Base-by-base conservation (phyloP, 2,329 filamentous ascomycete species). In the Cercospora sesami region DNA sequence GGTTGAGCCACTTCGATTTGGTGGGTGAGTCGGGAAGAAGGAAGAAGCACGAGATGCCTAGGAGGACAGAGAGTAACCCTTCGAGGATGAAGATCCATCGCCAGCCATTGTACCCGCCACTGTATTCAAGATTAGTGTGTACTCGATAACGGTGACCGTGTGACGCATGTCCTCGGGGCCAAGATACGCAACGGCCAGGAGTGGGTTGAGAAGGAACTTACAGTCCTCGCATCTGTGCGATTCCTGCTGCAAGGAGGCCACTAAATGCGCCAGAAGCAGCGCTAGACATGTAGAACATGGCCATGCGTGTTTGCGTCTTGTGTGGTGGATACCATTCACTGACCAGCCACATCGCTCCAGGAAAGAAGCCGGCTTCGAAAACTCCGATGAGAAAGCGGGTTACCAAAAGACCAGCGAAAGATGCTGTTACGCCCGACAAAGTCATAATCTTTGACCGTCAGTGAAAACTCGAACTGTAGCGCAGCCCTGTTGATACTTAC, bases 371-470 rank as follows among this genome's bases (percentile, higher is more conserved):
- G 8, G 91, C 82, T 77, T 95, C 91, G 64, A 83, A 83, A 3
- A 86, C 69, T 8, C 94, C 94, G 1, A 97, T 85, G 78, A 97
- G 93, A 83, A 96, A 97, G 26, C 92, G 68, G 3, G 91, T 92
- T 0, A 89, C 85, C 61, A 97, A 84, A 12, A 97, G 82, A 1
- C 93, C 92, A 36, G 84, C 82, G 51, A 84, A 82, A 79, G 93
- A 97, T 75, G 87, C 95, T 66, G 88, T 82, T 1, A 93, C 90
- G 6, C 93, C 80, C 12, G 65, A 65, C 14, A 71, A 30, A n/a
- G 68, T 71, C 69, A 69, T 71, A 31, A 69, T 58, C 62, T 64
- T 26, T 53, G n/a, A 3, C 7, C 12, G 42, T 36, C 26, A 36
- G 42, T 30, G 16, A 18, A 3, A 16, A 33, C 31, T 33, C 6